Percentiles rank a stretch among this genome's conserved stretches.
These are phyloP conservation scores for Serendipita sp. DNA, from an alignment of 768 basidiomycete species.

Conservation along the genomic window DNA sequence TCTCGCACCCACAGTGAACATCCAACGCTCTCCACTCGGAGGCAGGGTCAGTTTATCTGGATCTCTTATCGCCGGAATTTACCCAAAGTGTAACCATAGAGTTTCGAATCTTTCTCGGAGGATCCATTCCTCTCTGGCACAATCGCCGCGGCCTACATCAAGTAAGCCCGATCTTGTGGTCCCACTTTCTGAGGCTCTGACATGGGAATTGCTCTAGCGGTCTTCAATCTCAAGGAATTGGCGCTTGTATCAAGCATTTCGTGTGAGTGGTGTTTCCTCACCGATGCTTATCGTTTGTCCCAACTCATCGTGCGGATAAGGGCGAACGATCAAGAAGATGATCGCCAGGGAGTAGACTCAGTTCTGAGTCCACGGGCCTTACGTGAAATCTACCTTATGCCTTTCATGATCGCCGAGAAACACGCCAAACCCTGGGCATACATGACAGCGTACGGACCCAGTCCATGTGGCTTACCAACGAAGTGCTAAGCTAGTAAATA, in stretches of 20 bases:
- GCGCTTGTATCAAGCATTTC: slow-evolving; percentile 71
- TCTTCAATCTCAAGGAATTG: slow-evolving; percentile 58
- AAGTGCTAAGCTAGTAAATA: slow-evolving; percentile 35
- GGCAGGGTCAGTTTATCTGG: neutral
- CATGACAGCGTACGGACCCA: slow-evolving; percentile 40
- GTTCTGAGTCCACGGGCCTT: slow-evolving; percentile 36
- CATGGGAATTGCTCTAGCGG: slow-evolving; percentile 22
- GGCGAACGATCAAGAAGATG: slow-evolving; percentile 75
- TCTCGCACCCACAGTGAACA: slow-evolving; percentile 72
- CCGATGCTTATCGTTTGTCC: neutral
- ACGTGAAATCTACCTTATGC: slow-evolving; percentile 44
- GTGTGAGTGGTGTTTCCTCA: neutral
- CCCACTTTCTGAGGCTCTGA: neutral
- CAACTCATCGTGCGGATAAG: slow-evolving; percentile 19
- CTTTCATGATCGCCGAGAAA: slow-evolving; percentile 38
- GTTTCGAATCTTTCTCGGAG: slow-evolving; percentile 64
- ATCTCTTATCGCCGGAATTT: neutral
- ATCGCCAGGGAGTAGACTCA: slow-evolving; percentile 38
- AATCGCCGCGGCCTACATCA: slow-evolving; percentile 57
- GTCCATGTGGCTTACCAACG: neutral
- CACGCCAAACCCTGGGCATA: slow-evolving; percentile 44
- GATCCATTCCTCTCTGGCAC: slow-evolving; percentile 61
- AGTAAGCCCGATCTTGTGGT: slow-evolving; percentile 14
- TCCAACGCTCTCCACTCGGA: slow-evolving; percentile 33
- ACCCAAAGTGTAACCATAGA: slow-evolving; percentile 9